Base-by-base conservation (phyloP, 371 early-diverging fungal genomes). In the Mucor plumbeus region DNA sequence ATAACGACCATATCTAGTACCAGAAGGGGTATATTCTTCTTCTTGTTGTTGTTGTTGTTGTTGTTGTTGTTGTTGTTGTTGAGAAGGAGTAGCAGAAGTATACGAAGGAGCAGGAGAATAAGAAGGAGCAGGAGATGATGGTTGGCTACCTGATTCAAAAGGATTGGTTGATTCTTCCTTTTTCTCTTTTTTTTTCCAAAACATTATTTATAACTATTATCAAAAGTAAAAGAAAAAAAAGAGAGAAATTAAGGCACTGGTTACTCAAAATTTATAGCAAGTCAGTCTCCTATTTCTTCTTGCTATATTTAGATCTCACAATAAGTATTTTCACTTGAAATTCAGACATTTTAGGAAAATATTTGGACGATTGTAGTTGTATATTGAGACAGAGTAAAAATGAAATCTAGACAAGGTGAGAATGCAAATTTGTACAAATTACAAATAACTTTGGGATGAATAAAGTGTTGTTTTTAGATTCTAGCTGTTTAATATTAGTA, bases 151-250 rank as follows among this genome's bases (percentile, higher is more conserved):
- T 7, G 65, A 53, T 8, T 73, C 69, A 48, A 73, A 73, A 8
- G 73, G 73, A 14, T 73, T 73, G 6, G 68, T 72, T 19, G 72
- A 64, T 44, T 64, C 68, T 61, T 60, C 61, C 33, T 65, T 63
- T 35, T 73, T 73, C 54, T 73, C 73, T 31, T 73, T 73, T 63
- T 73, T 73, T 69, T 60, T 68, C 73, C 73, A 73, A 63, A 73
- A 73, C 73, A 73, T 73, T 10, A 1, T 64, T n/a, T 31, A 14
- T 53, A 26, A 26, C 5, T 38, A 38, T 38, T 38, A 38, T 38
- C 11, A 70, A 36, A 35, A 43, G 47, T 26, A 47, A 36, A 56
- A 36, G 36, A 36, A n/a, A 17, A 44, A 56, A 56, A 17, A 36
- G n/a, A 34, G 17, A n/a, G 9, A 56, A 56, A 17, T 9, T 4